Evolutionary conservation across 257 asterid genomes (phyloP), one percentile per base, ranked within the genome.

Genomic region (Solanum piurae): DNA sequence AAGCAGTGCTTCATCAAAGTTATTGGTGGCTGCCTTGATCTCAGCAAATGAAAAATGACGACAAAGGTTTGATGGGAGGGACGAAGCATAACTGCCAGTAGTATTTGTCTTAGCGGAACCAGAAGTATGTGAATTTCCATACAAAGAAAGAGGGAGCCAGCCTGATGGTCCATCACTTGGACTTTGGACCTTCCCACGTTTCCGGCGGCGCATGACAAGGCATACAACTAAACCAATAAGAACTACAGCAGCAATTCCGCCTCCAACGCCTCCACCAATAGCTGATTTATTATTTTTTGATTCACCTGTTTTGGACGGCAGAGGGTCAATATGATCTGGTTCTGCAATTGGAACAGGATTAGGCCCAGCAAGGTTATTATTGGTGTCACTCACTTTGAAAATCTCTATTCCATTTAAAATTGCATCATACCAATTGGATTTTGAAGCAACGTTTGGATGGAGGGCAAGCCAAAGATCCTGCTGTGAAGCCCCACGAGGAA

Each of bases 331-430:
- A 58, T 58, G 66, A 58, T 58, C 66, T 20, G 66, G 66, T 58
- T 58, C 66, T 58, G 66, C 25, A 58, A 58, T 25, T 58, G 66
- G 66, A 58, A 58, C 66, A 20, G 66, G 66, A 58, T 58, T 58
- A 58, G 66, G 66, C 66, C 66, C 66, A 58, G 66, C 66, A 58
- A 58, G 66, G 66, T 58, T 58, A 20, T 58, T 58, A 58, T 58
- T 58, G 66, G 25, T 58, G 66, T 58, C 66, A 58, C 25, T 58
- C 66, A 58, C 66, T 58, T 58, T 58, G 66, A 58, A 58, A 3
- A 58, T 94, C 86, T 96, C 99, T 42, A 95, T 52, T 60, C 99
- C 99, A 58, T 96, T 95, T 92, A 96, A 93, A 90, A 94, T 92
- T 42, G 98, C 97, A 90, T 96, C 97, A 77, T 92, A 93, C 87